Conservation (phyloP, 805 yeast species). For the Suhomyces faveliae region DNA sequence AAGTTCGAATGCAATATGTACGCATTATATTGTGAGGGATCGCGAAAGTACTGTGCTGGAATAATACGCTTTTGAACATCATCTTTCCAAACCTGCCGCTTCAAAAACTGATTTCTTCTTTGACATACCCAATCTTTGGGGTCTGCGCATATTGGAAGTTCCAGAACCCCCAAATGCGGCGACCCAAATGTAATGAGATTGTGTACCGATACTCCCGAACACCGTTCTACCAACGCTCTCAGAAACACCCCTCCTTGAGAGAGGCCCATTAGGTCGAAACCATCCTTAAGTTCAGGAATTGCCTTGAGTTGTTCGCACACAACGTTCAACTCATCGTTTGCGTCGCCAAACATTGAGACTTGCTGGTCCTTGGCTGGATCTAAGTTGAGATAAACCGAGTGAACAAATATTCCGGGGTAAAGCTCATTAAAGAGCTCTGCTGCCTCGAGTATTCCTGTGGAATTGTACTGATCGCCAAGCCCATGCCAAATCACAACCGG, state of each 20-base stretch:
- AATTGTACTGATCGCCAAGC: constrained; percentile 71
- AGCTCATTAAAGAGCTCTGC: constrained; percentile 39
- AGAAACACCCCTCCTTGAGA: constrained; percentile 84
- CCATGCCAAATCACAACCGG: constrained; percentile 86
- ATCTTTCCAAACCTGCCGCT: constrained; percentile 57
- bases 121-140: constrained; percentile 59
- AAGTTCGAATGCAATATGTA: constrained; percentile 59
- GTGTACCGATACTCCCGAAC: constrained; percentile 41
- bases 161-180: constrained; percentile 75
- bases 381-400: constrained; percentile 51
- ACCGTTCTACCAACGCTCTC: constrained; percentile 63
- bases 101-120: constrained; percentile 51
- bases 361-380: constrained; percentile 54
- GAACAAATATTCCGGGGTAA: constrained; percentile 51
- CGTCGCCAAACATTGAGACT: constrained; percentile 57
- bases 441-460: constrained; percentile 54
- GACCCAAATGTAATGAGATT: constrained; percentile 73
- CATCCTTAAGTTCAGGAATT: constrained; percentile 46
- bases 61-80: constrained; percentile 56
- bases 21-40: constrained; percentile 49
- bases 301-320: constrained; percentile 55
- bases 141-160: constrained; percentile 57
- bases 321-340: constrained; percentile 50
- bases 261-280: constrained; percentile 74
- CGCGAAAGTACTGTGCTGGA: constrained; percentile 78